Evolutionary conservation across 768 basidiomycete genomes (phyloP).

Genomic region (Crassisporium funariophilum): DNA sequence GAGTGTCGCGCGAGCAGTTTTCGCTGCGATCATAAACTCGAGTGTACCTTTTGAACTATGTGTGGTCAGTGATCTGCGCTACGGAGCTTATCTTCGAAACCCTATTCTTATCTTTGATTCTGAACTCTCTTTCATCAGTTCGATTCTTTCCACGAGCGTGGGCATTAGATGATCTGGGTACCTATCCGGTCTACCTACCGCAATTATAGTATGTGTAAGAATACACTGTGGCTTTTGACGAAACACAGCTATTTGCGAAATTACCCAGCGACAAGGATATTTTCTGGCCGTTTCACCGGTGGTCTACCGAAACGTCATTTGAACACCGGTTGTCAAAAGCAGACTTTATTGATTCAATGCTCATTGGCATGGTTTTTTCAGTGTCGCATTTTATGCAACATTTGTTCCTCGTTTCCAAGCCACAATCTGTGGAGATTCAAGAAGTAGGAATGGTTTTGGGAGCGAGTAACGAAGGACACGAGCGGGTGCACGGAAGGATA

Average conservation of each 20-base stretch:
- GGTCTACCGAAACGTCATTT: no score
- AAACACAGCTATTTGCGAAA: no score
- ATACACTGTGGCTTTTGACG: no score
- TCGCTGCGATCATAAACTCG: slow-evolving; percentile 24
- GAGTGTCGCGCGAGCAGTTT: slow-evolving; percentile 21
- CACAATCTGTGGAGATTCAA: neutral
- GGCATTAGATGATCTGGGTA: slow-evolving; percentile 3
- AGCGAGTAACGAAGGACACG: neutral
- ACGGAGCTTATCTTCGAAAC: neutral
- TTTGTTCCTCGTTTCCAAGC: no score
- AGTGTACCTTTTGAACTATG: slow-evolving; percentile 28
- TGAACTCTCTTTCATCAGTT: slow-evolving; percentile 11
- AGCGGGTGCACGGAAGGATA: no score
- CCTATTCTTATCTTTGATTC: neutral
- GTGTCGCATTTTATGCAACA: no score
- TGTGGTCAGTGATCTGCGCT: slow-evolving; percentile 17
- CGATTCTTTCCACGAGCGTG: slow-evolving; percentile 19
- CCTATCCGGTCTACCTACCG: neutral
- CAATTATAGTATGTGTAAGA: neutral
- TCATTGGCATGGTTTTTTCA: no score
- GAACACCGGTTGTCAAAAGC: no score
- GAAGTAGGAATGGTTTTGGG: neutral
- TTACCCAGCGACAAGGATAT: no score
- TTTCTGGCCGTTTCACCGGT: no score
- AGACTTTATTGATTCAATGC: no score